These are phyloP conservation scores for Meyerozyma athensensis DNA, from an alignment of 1,139 yeast species.

Conservation along the genomic window DNA sequence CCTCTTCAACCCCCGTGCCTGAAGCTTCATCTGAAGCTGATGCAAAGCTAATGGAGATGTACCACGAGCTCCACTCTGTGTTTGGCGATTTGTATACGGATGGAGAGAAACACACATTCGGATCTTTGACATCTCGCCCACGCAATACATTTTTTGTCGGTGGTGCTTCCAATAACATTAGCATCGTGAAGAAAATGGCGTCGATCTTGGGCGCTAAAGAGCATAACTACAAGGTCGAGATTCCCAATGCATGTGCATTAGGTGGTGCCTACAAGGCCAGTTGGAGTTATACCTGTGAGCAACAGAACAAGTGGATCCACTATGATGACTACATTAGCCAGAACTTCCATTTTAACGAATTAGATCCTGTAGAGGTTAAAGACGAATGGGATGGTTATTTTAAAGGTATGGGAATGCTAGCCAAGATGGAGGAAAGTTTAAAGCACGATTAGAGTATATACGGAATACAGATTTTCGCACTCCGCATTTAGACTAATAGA, in stretches of 20 bases:
- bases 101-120: constrained; percentile 40
- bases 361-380: constrained; percentile 37
- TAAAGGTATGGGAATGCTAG: constrained; percentile 47
- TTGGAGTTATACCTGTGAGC: constrained; percentile 52
- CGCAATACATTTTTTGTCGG: constrained; percentile 78
- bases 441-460: constrained; percentile 8
- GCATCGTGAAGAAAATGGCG: constrained; percentile 66
- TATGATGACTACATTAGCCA: constrained; percentile 38
- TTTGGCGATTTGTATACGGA: constrained; percentile 48
- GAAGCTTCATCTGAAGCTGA: constrained; percentile 7
- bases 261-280: constrained; percentile 93
- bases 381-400: constrained; percentile 48
- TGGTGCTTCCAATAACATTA: constrained; percentile 72
- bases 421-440: constrained; percentile 40
- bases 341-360: constrained; percentile 44
- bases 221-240: constrained; percentile 69
- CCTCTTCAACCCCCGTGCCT: constrained; percentile 14
- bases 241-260: constrained; percentile 87
- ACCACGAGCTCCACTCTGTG: constrained; percentile 20
- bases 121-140: constrained; percentile 53
- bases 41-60: constrained; percentile 14
- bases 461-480: constrained; percentile 1
- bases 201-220: constrained; percentile 58
- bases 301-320: constrained; percentile 32
- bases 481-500: background rate